Percentiles rank a stretch among this genome's conserved stretches.
phyloP scores from a whole-genome alignment of 106 monocot species.

The Apostasia shenzhenica region DNA sequence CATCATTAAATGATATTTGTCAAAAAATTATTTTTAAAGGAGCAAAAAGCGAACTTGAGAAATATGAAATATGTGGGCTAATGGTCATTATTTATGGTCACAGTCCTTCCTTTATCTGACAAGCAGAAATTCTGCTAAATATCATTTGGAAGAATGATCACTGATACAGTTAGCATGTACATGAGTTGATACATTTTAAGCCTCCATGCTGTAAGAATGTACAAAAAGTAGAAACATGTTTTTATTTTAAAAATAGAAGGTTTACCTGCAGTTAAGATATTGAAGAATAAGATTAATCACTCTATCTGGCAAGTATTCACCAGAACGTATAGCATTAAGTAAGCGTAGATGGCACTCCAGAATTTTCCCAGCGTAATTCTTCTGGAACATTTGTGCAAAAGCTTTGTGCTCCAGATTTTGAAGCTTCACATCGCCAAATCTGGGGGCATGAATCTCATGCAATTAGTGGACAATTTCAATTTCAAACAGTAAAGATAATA shows the following conservation, averaged over 20 bases:
- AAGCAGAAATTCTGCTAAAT: not conserved
- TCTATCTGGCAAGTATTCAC: conserved; percentile 91
- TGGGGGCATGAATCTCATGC: conserved; percentile 6
- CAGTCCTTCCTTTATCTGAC: not conserved
- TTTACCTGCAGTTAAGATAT: conserved; percentile 87
- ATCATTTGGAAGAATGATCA: not conserved
- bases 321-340: conserved; percentile 65
- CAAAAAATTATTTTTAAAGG: too few species aligned
- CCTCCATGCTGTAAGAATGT: too few species aligned
- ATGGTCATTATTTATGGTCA: too few species aligned
- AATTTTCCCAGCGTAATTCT: conserved; percentile 91
- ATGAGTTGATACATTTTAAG: not conserved
- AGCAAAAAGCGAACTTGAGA: too few species aligned
- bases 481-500: not conserved
- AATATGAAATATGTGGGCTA: too few species aligned
- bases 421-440: conserved; percentile 82
- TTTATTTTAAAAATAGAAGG: not conserved
- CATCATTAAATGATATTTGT: too few species aligned
- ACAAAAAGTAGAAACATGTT: not conserved
- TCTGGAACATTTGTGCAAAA: conserved; percentile 96
- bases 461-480: too few species aligned
- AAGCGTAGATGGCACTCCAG: conserved; percentile 82
- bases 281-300: conserved; percentile 96
- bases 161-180: not conserved
- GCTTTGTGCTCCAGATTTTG: conserved; percentile 80